These are phyloP conservation scores for Heterobasidion parviporum DNA, from an alignment of 1,284 basidiomycete genomes.

Conservation along the genomic window DNA sequence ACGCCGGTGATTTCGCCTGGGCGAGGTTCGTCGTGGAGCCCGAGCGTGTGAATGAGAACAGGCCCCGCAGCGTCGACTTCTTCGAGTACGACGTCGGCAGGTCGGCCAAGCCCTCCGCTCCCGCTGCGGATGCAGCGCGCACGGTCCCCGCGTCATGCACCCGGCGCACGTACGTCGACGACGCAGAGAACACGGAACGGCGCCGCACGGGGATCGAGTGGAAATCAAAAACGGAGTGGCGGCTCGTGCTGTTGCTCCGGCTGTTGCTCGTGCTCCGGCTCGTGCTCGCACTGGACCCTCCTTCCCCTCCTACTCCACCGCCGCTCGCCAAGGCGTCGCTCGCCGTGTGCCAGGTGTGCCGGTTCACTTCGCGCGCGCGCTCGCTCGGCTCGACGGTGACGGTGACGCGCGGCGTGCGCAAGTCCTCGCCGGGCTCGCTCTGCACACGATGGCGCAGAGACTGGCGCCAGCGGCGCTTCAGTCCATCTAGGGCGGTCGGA, in stretches of 20 bases:
- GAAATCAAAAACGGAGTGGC: background rate
- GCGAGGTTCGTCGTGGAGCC: too few relatives aligned
- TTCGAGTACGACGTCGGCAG: conserved; percentile 1
- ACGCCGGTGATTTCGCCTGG: too few relatives aligned
- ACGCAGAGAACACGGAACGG: background rate
- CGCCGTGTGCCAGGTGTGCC: too few relatives aligned
- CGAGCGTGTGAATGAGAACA: background rate
- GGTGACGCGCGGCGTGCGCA: too few relatives aligned
- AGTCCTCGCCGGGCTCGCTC: conserved; percentile 30
- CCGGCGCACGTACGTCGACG: background rate
- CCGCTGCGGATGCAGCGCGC: background rate
- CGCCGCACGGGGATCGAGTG: background rate
- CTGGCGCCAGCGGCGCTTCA: conserved; percentile 39
- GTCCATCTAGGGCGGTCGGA: conserved; percentile 22
- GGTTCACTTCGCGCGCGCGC: too few relatives aligned
- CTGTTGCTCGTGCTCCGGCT: background rate
- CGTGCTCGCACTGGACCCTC: background rate
- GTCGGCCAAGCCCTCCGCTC: background rate
- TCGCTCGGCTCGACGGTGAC: too few relatives aligned
- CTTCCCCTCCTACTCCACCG: background rate
- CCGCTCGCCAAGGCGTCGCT: too few relatives aligned
- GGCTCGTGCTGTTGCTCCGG: background rate
- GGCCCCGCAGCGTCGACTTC: background rate
- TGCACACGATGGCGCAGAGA: conserved; percentile 39
- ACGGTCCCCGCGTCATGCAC: background rate